Evolutionary conservation across 176 grass and related monocot genomes (phyloP).

Genomic region (Aegilops sharonensis): DNA sequence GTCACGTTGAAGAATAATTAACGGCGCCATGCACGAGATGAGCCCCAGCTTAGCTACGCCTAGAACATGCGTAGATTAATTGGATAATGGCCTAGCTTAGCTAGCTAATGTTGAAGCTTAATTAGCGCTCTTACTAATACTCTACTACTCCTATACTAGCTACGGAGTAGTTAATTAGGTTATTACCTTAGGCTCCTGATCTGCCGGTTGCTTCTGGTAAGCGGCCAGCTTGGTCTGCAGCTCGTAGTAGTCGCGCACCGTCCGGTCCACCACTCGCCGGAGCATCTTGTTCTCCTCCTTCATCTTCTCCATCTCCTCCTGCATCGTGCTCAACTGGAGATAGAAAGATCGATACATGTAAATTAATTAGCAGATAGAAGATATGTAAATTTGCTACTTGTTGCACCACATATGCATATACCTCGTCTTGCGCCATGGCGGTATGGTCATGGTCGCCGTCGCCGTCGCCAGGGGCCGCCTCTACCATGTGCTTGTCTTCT

Average conservation of each 20-base stretch:
- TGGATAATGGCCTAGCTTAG: conserved; percentile 36
- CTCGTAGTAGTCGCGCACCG: conserved; percentile 66
- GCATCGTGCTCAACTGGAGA: conserved; percentile 62
- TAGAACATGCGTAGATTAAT: conserved; percentile 30
- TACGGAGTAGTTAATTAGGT: not conserved
- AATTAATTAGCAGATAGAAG: not conserved
- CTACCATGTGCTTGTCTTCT: conserved; percentile 35
- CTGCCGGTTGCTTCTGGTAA: conserved; percentile 49
- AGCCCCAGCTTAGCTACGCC: not conserved
- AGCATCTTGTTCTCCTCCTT: conserved; percentile 83
- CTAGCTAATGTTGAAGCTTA: not conserved
- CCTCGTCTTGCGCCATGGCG: conserved; percentile 55
- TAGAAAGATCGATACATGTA: not conserved
- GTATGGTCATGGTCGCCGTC: not conserved
- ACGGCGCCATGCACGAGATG: conserved; percentile 23
- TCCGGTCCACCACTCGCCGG: conserved; percentile 50
- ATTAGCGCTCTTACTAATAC: not conserved
- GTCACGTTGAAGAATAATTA: conserved; percentile 47
- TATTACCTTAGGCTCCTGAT: conserved; percentile 50
- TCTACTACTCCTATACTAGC: not conserved
- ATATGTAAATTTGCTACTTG: not conserved
- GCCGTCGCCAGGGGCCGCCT: not conserved
- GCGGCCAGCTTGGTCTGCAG: conserved; percentile 68
- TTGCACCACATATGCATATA: not conserved
- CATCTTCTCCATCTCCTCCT: conserved; percentile 80